Conservation (phyloP, 1,284 basidiomycete species). For the Pisolithus thermaeus region DNA sequence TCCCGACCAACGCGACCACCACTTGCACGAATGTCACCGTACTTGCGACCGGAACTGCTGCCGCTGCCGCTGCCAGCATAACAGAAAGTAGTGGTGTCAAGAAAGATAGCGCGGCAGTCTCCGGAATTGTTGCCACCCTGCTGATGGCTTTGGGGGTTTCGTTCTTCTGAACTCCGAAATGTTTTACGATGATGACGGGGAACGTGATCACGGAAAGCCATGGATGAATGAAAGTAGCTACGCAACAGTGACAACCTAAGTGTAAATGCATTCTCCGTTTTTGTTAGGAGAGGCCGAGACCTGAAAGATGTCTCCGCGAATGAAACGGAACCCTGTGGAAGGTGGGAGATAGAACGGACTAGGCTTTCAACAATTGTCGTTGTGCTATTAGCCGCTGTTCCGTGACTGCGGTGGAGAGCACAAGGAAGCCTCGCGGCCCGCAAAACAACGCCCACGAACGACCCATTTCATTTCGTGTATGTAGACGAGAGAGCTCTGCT, state of each 20-base stretch:
- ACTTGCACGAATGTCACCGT: constrained; percentile 19
- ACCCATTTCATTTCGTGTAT: too few species aligned
- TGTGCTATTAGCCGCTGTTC: not conserved
- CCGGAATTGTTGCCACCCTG: constrained; percentile 3
- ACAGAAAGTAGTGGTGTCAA: constrained; percentile 6
- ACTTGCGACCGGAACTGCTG: constrained; percentile 7
- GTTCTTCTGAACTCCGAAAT: constrained; percentile 15
- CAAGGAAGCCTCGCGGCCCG: not conserved
- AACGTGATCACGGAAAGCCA: not conserved
- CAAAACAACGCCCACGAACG: not conserved
- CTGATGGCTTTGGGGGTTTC: constrained; percentile 6
- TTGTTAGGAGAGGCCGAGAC: not conserved
- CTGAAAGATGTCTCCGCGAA: not conserved
- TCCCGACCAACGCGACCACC: constrained; percentile 19
- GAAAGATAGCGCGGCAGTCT: constrained; percentile 11
- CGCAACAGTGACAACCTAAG: not conserved
- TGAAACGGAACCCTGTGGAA: not conserved
- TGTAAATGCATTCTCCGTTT: not conserved
- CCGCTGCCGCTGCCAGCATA: constrained; percentile 2
- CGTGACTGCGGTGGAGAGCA: not conserved
- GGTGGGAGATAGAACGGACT: not conserved
- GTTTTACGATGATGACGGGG: not conserved
- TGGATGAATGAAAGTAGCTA: not conserved
- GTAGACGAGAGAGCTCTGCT: too few species aligned
- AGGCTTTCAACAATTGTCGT: not conserved